Conservation (phyloP, 2,329 filamentous ascomycete species). For the Penicillium occitanis region DNA sequence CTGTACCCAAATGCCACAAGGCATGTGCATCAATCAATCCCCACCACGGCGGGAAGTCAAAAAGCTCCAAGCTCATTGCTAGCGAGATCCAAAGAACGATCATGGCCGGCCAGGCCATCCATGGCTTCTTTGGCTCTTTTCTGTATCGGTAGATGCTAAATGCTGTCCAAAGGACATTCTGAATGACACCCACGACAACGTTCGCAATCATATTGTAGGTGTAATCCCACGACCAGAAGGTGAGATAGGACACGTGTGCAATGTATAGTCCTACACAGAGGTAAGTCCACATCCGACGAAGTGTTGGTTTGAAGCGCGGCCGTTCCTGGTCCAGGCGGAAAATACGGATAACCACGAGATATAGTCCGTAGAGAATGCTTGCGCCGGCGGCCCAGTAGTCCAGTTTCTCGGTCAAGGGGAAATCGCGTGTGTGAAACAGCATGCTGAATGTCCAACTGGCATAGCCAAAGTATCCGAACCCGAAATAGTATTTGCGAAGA, state of each 20-base stretch:
- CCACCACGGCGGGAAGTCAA: conserved; percentile 85
- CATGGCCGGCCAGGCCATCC: conserved; percentile 86
- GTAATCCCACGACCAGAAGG: conserved; percentile 87
- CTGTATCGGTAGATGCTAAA: conserved; percentile 76
- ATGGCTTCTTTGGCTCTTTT: conserved; percentile 64
- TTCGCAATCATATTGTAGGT: conserved; percentile 98
- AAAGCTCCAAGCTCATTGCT: conserved; percentile 91
- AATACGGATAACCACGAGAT: conserved; percentile 77
- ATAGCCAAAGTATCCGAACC: conserved; percentile 77
- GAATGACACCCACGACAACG: conserved; percentile 73
- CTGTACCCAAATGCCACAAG: conserved; percentile 92
- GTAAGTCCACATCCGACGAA: conserved; percentile 73
- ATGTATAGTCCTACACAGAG: conserved; percentile 70
- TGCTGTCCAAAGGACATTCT: conserved; percentile 81
- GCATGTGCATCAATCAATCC: conserved; percentile 90
- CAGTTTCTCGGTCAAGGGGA: conserved; percentile 80
- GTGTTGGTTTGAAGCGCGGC: conserved; percentile 49
- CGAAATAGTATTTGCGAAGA: conserved; percentile 75
- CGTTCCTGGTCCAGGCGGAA: conserved; percentile 71
- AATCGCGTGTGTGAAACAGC: conserved; percentile 91
- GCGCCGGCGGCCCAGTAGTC: conserved; percentile 95
- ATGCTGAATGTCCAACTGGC: conserved; percentile 84
- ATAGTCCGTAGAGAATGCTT: conserved; percentile 85
- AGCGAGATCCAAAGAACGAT: conserved; percentile 89
- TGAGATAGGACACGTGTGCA: conserved; percentile 78